Conservation (phyloP, 176 grass and related monocot species). For the Carex parvula region DNA sequence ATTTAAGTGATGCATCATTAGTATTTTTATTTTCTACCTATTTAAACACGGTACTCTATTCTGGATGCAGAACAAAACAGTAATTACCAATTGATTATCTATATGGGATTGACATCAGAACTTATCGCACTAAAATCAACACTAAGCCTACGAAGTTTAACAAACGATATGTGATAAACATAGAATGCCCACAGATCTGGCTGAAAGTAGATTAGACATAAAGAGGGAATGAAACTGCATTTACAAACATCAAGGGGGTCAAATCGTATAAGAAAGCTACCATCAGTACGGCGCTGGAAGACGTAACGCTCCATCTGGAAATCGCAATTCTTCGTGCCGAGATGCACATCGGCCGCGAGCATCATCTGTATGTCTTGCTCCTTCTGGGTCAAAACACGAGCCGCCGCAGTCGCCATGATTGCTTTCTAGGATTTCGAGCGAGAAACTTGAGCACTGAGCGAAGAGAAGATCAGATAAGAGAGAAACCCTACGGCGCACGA, state of each 20-base stretch:
- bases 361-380: slow-evolving; percentile 96
- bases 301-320: slow-evolving; percentile 99
- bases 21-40: not conserved
- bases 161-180: not conserved
- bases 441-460: not conserved
- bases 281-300: slow-evolving; percentile 70
- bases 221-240: not conserved
- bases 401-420: slow-evolving; percentile 53
- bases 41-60: not conserved
- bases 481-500: slow-evolving; percentile 28
- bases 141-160: not conserved
- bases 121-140: not conserved
- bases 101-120: not conserved
- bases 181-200: not conserved
- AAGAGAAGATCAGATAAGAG: not conserved
- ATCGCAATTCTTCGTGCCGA: slow-evolving; percentile 96
- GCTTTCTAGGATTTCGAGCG: not conserved
- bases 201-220: not conserved
- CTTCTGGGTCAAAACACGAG: slow-evolving; percentile 49
- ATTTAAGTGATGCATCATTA: not conserved
- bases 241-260: not conserved
- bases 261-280: slow-evolving; percentile 31
- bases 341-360: slow-evolving; percentile 90
- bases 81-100: not conserved
- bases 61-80: not conserved